Base-by-base conservation (phyloP, 805 yeast species). In the Metschnikowia colocasiae region DNA sequence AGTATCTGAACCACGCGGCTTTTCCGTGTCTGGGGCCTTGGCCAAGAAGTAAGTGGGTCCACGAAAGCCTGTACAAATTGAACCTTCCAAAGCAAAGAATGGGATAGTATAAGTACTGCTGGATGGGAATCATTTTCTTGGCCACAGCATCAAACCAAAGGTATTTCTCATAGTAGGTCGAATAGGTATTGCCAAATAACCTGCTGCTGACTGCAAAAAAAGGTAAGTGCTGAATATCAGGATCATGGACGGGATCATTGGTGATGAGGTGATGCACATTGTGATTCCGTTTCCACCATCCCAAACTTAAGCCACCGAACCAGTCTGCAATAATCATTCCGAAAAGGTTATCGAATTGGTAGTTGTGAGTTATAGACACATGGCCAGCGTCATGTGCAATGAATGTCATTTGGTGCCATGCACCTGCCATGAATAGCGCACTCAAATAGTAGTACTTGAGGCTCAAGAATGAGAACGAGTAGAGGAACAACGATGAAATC, bases 271-370 rank as follows among this genome's bases (percentile, higher is more conserved):
- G 97, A 65, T 89, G 97, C n/a, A 89, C 95, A 62, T 89, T 89
- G 66, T 89, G 97, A 64, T 87, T 89, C 44, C 91, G 74, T 58
- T 89, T 90, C 97, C 97, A 89, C 97, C 97, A 89, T 2, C 96
- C 95, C 18, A 88, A 61, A 39, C 95, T 86, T 35, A 89, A 72
- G 0, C 97, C 97, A n/a, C 97, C 97, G 43, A 82, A 65, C 71
- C 76, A 89, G 52, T 87, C 81, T 1, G 96, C 95, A 42, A 89
- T 71, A 2, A 80, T 43, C 63, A 83, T 79, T 1, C 95, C 95
- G 48, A 87, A 73, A 16, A 85, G 61, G 59, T 84, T 89, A 63
- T 89, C 97, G 8, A 79, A 39, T 55, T 82, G 85, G 64, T 85
- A 89, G 57, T 85, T 73, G 62, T 89, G 97, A 0, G 95, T 83